Evolutionary conservation across 768 basidiomycete genomes (phyloP).

Genomic region (Lentinula aciculospora): DNA sequence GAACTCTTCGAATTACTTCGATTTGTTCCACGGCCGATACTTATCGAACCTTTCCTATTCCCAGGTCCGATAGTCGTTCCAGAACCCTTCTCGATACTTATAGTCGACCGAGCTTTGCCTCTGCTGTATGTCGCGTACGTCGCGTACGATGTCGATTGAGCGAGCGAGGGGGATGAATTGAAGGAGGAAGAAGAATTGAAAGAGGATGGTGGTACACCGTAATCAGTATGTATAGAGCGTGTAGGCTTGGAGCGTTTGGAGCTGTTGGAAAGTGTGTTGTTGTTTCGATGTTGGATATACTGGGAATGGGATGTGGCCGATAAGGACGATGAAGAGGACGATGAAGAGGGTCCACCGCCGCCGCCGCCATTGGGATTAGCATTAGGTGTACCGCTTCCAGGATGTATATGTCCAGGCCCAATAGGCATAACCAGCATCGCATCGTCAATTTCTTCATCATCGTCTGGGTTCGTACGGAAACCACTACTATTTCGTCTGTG

Average conservation of each 20-base stretch:
- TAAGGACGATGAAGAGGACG: neutral
- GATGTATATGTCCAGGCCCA: slow-evolving; percentile 30
- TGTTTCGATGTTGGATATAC: slow-evolving; percentile 35
- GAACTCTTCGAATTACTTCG: slow-evolving; percentile 57
- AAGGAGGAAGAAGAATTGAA: too few species aligned
- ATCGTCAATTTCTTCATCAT: slow-evolving; percentile 74
- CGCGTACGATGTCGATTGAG: slow-evolving; percentile 13
- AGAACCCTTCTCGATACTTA: slow-evolving; percentile 57
- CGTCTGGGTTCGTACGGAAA: slow-evolving; percentile 30
- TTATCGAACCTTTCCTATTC: slow-evolving; percentile 55
- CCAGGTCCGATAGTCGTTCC: slow-evolving; percentile 22
- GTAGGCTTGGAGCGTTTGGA: slow-evolving; percentile 13
- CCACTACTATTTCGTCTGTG: slow-evolving; percentile 10
- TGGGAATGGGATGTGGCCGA: neutral
- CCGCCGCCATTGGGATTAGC: slow-evolving; percentile 2
- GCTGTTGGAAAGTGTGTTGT: slow-evolving; percentile 20
- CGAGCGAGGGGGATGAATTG: neutral
- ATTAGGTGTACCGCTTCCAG: neutral
- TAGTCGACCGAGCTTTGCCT: slow-evolving; percentile 47
- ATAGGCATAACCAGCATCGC: slow-evolving; percentile 71
- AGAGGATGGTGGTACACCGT: slow-evolving; percentile 12
- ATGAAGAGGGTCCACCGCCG: slow-evolving; percentile 5
- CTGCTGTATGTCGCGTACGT: slow-evolving; percentile 28
- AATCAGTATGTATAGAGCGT: slow-evolving; percentile 27
- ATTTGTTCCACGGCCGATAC: slow-evolving; percentile 57